Conservation (phyloP, 768 basidiomycete genomes). For the Tulasnella sp. region DNA sequence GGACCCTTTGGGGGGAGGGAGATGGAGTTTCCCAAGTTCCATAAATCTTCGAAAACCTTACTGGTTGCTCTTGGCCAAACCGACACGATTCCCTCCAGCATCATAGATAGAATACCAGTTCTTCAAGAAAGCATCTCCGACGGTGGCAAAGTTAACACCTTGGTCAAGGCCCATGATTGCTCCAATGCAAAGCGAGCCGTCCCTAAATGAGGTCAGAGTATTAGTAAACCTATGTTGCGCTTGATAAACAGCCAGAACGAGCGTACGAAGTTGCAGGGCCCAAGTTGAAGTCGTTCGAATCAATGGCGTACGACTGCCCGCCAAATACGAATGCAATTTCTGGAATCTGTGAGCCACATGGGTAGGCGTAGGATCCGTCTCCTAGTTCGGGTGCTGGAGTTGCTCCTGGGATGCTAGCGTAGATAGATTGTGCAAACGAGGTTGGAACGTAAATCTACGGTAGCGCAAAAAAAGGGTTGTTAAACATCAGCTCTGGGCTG, state of each 20-base stretch:
- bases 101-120: background rate
- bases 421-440: background rate
- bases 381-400: background rate
- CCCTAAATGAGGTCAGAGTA: background rate
- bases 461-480: background rate
- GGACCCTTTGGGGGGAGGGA: too few relatives aligned
- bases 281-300: background rate
- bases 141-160: background rate
- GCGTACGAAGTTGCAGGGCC: background rate
- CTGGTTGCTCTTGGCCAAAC: background rate
- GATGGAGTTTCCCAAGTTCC: background rate
- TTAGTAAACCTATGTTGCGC: background rate
- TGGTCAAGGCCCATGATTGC: background rate
- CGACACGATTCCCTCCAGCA: background rate
- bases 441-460: background rate
- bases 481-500: background rate
- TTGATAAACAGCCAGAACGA: background rate
- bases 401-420: background rate
- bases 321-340: background rate
- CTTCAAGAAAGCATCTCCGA: background rate
- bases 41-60: background rate
- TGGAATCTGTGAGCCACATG: background rate
- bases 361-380: background rate
- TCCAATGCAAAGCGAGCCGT: background rate
- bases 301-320: background rate